Base-by-base conservation (phyloP, 139 green algal genomes). In the Desmodesmus armatus region DNA sequence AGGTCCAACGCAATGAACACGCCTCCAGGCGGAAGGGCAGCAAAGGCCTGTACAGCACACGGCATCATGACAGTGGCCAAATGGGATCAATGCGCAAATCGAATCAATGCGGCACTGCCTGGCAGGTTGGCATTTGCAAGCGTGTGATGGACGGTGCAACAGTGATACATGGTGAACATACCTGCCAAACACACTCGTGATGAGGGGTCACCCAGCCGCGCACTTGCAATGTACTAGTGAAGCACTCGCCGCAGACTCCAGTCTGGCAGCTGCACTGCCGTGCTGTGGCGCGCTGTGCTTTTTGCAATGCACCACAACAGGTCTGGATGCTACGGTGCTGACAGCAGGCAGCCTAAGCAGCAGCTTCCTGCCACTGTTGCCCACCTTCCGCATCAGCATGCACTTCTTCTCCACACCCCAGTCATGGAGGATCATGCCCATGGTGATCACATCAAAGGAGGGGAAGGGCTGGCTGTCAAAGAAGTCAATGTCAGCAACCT, bases 371-470 rank as follows among this genome's bases (percentile, higher is more conserved):
- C n/a, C n/a, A n/a, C 53, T 67, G 25, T 40, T 63, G 2, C 73
- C 0, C 23, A 85, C 87, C 82, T 90, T 90, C 66, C 58, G 40
- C 70, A 90, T 72, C 27, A 90, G 70, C 55, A 72, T n/a, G 76
- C 74, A 67, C 69, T 90, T 90, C 76, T 82, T 86, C 11, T 83
- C 72, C 1, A 87, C 33, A 5, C 87, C 83, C 87, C 87, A 91
- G 73, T 91, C 87, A 53, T 91, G 87, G 25, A 91, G 83, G n/a
- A 91, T 87, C 87, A 91, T 91, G 49, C 83, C 66, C 83, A 87
- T 83, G 2, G 79, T 83, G 37, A 91, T 63, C 3, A 91, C 72
- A 37, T 91, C 87, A 79, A 75, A 66, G 17, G 25, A 21, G 0
- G 87, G 87, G 33, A 89, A 67, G 0, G 87, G 78, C 0, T 47